phyloP scores from a whole-genome alignment of 768 basidiomycete species.

The Leccinum sublutescens region DNA sequence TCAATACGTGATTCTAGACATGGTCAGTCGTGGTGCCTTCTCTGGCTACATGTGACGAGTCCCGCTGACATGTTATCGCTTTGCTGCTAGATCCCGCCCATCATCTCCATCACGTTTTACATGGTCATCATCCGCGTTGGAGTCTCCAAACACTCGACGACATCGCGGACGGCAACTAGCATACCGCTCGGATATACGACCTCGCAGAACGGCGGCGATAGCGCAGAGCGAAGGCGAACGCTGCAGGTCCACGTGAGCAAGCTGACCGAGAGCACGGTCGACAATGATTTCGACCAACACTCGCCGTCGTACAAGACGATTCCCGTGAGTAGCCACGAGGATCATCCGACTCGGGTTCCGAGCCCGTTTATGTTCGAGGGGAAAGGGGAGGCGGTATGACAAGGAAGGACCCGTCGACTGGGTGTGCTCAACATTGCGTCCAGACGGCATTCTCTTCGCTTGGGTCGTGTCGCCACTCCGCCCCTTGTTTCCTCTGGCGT shows the following conservation, averaged over 20 bases:
- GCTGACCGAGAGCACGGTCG: neutral
- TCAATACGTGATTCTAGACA: constrained; percentile 5
- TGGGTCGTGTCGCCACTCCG: too few relatives aligned
- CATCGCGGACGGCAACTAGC: neutral
- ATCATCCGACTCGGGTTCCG: neutral
- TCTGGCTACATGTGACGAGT: too few relatives aligned
- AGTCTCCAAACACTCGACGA: neutral
- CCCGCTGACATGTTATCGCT: neutral
- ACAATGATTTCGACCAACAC: neutral
- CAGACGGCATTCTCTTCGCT: too few relatives aligned
- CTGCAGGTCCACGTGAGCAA: neutral
- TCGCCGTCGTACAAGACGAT: neutral
- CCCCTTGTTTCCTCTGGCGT: neutral
- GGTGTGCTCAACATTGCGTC: neutral
- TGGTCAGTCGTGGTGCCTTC: neutral
- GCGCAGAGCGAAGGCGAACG: neutral
- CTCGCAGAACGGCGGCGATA: too few relatives aligned
- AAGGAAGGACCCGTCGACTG: neutral
- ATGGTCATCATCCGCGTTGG: constrained; percentile 17
- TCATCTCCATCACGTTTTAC: constrained; percentile 17
- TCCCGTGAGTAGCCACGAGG: neutral
- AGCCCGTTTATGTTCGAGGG: neutral
- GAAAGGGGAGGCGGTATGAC: neutral
- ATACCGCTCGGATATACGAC: neutral
- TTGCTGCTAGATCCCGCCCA: constrained; percentile 8